Percentiles rank a stretch among this genome's conserved stretches.
phyloP scores from a whole-genome alignment of 2,329 filamentous ascomycete species.

The Nothophaeocryptopus gaeumannii region DNA sequence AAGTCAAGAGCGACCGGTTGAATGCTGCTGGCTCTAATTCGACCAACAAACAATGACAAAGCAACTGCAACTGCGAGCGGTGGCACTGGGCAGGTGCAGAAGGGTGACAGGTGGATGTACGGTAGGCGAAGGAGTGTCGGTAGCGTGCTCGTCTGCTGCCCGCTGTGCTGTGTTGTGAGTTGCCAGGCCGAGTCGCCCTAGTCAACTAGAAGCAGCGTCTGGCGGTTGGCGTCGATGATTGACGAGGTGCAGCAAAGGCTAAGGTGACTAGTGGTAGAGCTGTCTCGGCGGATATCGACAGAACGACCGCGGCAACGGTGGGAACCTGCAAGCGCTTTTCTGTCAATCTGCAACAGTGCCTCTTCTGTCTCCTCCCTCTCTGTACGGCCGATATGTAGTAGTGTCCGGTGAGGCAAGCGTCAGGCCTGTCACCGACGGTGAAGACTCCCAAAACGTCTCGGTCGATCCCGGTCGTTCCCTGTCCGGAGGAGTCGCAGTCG shows the following conservation, averaged over 20 bases:
- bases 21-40: no score
- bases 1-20: background rate
- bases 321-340: background rate
- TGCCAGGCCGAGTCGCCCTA: background rate
- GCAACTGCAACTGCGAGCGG: background rate
- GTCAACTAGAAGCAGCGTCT: background rate
- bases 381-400: no score
- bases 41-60: background rate
- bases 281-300: background rate
- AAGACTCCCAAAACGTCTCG: conserved; percentile 9
- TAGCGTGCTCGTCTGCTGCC: background rate
- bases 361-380: no score
- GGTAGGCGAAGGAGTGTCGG: background rate
- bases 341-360: background rate
- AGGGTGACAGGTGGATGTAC: no score
- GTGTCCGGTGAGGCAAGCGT: background rate
- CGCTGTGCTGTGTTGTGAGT: background rate
- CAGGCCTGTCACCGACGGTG: conserved; percentile 5
- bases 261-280: background rate
- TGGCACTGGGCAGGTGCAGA: no score
- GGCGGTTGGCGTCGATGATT: conserved; percentile 1
- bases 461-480: conserved; percentile 4
- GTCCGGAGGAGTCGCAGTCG: conserved; percentile 7
- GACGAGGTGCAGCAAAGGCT: background rate
- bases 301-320: background rate